Evolutionary conservation across 768 basidiomycete species (phyloP).

Genomic region (Leccinellum rugosiceps): DNA sequence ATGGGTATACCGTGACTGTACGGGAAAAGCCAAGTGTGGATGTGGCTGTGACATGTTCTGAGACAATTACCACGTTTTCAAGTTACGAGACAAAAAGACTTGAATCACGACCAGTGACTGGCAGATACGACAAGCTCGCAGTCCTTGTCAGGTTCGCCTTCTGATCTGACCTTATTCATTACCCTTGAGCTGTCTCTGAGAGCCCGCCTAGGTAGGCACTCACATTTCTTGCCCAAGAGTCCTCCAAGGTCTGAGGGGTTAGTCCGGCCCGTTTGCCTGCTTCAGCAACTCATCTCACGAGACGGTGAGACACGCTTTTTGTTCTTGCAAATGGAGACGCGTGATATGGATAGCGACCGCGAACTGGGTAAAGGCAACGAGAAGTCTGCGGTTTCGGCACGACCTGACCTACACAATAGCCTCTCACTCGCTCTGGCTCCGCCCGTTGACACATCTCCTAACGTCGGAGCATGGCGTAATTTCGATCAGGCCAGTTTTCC

Average conservation of each 20-base stretch:
- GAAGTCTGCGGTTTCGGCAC: neutral
- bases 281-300: neutral
- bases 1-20: too few species aligned
- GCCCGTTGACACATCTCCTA: conserved; percentile 2
- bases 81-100: conserved; percentile 16
- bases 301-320: conserved; percentile 23
- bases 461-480: conserved; percentile 1
- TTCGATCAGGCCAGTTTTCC: neutral
- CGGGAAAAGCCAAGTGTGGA: conserved; percentile 9
- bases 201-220: neutral
- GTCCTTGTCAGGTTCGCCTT: neutral
- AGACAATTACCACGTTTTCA: conserved; percentile 17
- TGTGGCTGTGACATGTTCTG: conserved; percentile 12
- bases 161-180: neutral
- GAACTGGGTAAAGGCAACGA: neutral
- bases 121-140: neutral
- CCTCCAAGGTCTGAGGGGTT: neutral
- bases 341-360: conserved; percentile 3
- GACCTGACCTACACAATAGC: conserved; percentile 18
- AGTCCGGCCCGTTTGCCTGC: neutral
- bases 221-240: neutral
- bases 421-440: conserved; percentile 2
- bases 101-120: too few species aligned
- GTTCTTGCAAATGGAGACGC: conserved; percentile 15
- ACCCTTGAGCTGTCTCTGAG: neutral